Evolutionary conservation across 306 rosid species (phyloP).

Genomic region (Rubus idaeus): DNA sequence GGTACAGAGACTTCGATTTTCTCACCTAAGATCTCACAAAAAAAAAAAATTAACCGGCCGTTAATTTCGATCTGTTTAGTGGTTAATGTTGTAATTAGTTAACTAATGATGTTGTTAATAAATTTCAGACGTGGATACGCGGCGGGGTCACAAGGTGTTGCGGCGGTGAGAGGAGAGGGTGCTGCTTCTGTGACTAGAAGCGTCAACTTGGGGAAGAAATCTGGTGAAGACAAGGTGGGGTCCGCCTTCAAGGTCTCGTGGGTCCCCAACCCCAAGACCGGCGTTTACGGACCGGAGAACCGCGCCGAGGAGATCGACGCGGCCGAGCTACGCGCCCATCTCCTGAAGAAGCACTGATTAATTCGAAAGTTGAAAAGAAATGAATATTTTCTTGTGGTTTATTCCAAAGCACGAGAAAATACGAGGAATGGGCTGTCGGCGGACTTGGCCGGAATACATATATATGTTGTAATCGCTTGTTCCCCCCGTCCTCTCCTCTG

Average conservation of each 20-base stretch:
- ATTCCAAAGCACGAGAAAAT: neutral
- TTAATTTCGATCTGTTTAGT: too few relatives aligned
- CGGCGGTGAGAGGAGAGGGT: conserved; percentile 36
- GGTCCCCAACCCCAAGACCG: conserved; percentile 92
- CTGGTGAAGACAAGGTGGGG: conserved; percentile 38
- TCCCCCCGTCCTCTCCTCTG: conserved; percentile 13
- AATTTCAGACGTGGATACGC: conserved; percentile 69
- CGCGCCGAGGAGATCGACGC: conserved; percentile 55
- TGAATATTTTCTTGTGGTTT: neutral
- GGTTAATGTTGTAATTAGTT: neutral
- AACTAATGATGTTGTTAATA: neutral
- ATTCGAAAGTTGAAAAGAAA: neutral
- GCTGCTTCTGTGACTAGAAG: conserved; percentile 9
- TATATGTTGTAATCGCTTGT: neutral
- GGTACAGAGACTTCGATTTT: conserved; percentile 30
- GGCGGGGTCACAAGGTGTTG: conserved; percentile 48
- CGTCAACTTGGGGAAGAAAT: conserved; percentile 35
- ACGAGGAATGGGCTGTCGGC: conserved; percentile 27
- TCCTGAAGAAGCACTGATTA: conserved; percentile 45
- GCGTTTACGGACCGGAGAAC: conserved; percentile 80
- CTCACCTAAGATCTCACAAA: neutral
- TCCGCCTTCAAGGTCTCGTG: conserved; percentile 59
- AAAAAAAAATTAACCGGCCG: neutral
- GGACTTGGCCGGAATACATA: conserved; percentile 2
- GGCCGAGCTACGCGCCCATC: conserved; percentile 68